Evolutionary conservation across 202 grass and related monocot species (phyloP).

Genomic region (Bolboschoenoplectus hybrid): DNA sequence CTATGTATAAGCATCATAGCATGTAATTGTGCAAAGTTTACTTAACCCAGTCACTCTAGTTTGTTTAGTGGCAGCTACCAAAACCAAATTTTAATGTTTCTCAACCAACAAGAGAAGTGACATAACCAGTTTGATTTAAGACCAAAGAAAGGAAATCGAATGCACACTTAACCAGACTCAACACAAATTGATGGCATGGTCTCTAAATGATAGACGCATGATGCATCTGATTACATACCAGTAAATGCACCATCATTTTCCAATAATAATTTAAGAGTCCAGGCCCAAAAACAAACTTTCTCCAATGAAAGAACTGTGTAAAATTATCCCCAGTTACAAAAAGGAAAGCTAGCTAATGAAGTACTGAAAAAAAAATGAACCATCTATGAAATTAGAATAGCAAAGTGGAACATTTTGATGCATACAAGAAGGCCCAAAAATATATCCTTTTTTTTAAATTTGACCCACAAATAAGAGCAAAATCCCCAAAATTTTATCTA

Average conservation of each 20-base stretch:
- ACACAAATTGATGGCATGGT: background rate
- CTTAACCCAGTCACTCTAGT: too few species aligned
- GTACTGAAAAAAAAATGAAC: conserved; percentile 10
- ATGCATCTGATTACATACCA: background rate
- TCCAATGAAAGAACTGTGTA: background rate
- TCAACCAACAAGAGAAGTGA: background rate
- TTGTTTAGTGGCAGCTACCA: too few species aligned
- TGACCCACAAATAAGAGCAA: background rate
- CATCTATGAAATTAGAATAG: background rate
- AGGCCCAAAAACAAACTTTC: background rate
- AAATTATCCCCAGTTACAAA: background rate
- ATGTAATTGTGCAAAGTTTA: background rate
- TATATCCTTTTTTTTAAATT: background rate
- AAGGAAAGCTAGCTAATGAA: background rate
- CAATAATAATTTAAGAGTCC: background rate
- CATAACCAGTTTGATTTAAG: background rate
- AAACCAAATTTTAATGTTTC: background rate
- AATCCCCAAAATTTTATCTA: conserved; percentile 28
- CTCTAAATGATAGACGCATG: background rate
- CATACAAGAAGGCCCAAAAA: background rate
- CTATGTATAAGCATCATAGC: background rate
- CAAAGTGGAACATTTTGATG: background rate
- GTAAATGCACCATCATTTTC: background rate
- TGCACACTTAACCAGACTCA: background rate
- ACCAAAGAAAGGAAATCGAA: conserved; percentile 11